Conservation (phyloP, 176 grass and related monocot species). For the Themeda triandra region DNA sequence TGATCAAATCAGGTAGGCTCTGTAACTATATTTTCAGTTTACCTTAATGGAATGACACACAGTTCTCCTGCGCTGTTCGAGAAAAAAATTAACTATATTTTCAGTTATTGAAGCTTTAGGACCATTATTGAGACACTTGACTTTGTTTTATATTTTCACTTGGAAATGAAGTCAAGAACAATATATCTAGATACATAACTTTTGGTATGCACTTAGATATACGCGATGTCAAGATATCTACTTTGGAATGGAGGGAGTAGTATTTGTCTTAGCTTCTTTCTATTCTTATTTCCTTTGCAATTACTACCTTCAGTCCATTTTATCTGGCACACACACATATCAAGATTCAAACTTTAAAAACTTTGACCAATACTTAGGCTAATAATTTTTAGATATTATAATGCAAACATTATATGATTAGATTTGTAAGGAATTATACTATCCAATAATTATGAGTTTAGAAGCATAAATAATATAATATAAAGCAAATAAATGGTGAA, state of each 20-base stretch:
- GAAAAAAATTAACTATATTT: not conserved
- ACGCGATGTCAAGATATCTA: not conserved
- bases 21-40: not conserved
- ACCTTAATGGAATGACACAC: too few relatives aligned
- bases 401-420: too few relatives aligned
- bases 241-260: not conserved
- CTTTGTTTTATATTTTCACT: not conserved
- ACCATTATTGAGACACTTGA: not conserved
- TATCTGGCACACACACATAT: too few relatives aligned
- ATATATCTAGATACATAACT: not conserved
- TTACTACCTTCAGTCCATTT: too few relatives aligned
- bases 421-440: too few relatives aligned
- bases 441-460: too few relatives aligned
- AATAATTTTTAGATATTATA: too few relatives aligned
- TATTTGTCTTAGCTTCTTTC: not conserved
- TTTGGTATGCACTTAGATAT: not conserved
- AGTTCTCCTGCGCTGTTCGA: too few relatives aligned
- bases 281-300: not conserved
- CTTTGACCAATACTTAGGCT: too few relatives aligned
- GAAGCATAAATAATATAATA: too few relatives aligned
- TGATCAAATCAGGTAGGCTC: conserved; percentile 27
- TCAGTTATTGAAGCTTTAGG: not conserved
- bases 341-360: too few relatives aligned
- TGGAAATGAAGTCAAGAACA: not conserved
- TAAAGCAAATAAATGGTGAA: too few relatives aligned